A percentile compares a stretch with the other conserved stretches of the same genome.
Evolutionary conservation across 2,329 filamentous ascomycete genomes (phyloP).

Genomic region (Cryphonectria nitschkei): DNA sequence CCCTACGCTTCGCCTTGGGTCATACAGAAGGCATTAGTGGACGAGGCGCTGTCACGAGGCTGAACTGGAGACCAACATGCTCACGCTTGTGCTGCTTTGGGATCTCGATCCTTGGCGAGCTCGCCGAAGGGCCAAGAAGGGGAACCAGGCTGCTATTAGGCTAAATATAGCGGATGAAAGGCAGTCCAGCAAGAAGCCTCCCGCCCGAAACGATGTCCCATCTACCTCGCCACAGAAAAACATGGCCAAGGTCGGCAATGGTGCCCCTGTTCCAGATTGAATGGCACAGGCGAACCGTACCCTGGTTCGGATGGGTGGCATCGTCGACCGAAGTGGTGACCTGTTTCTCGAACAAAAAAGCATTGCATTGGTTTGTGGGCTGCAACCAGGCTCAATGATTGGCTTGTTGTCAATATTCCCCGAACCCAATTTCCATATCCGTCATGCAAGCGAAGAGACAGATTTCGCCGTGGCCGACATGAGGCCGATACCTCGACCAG

Average conservation of each 20-base stretch:
- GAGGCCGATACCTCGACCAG: neutral
- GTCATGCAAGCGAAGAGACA: neutral
- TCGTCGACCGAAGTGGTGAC: neutral
- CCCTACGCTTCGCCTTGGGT: neutral
- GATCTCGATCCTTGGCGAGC: neutral
- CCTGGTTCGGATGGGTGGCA: neutral
- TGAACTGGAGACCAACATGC: neutral
- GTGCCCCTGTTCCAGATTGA: neutral
- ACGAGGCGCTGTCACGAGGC: neutral
- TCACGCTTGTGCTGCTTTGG: neutral
- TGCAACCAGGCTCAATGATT: neutral
- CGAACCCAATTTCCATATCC: neutral
- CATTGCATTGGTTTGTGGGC: neutral
- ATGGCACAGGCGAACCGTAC: neutral
- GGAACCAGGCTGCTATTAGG: neutral
- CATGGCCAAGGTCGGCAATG: neutral
- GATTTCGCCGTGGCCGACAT: slow-evolving; percentile 7
- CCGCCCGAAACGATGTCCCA: too few relatives aligned
- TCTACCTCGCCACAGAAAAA: neutral
- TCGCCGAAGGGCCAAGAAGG: neutral
- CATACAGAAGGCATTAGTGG: neutral
- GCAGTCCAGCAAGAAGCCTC: neutral
- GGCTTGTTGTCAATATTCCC: neutral
- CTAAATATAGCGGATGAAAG: slow-evolving; percentile 1
- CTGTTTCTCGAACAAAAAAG: neutral